These are phyloP conservation scores for Saccharomycopsis javanensis DNA, from an alignment of 805 yeast genomes.

Conservation along the genomic window DNA sequence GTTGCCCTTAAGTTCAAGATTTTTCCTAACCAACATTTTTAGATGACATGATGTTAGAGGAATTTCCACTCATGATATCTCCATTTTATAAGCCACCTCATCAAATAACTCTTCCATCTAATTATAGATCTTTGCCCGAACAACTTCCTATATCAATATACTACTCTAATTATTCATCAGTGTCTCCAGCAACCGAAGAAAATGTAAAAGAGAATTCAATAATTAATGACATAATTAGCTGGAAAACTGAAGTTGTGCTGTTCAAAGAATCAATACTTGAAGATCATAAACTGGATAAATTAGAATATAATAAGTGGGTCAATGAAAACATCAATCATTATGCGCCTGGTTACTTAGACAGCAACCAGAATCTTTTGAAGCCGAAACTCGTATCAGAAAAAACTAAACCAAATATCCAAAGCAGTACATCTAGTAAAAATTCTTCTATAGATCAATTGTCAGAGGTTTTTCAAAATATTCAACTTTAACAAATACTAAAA, in stretches of 20 bases:
- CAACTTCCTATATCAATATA: slow-evolving; percentile 22
- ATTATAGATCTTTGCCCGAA: slow-evolving; percentile 33
- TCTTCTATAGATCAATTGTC: not conserved
- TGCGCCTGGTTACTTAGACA: slow-evolving; percentile 19
- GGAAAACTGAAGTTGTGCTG: slow-evolving; percentile 4
- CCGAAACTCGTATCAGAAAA: slow-evolving; percentile 3
- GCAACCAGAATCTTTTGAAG: slow-evolving; percentile 2
- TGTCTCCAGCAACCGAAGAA: not conserved
- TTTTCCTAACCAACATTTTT: not conserved
- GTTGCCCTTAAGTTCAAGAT: not conserved
- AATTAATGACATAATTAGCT: slow-evolving; percentile 7
- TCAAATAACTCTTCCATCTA: slow-evolving; percentile 42
- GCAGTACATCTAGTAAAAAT: not conserved
- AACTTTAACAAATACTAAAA: not conserved
- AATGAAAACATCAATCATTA: slow-evolving; percentile 13
- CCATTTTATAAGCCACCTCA: slow-evolving; percentile 45
- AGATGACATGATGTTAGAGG: slow-evolving; percentile 30
- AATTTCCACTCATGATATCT: slow-evolving; percentile 46
- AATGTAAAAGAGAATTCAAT: not conserved
- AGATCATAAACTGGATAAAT: not conserved
- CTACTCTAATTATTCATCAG: slow-evolving; percentile 8
- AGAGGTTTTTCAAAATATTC: not conserved
- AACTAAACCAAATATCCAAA: not conserved
- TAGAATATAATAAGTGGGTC: slow-evolving; percentile 10
- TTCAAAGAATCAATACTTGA: not conserved